Conservation (phyloP, 169 alveolate genomes). For the Ichthyophthirius multifiliis region DNA sequence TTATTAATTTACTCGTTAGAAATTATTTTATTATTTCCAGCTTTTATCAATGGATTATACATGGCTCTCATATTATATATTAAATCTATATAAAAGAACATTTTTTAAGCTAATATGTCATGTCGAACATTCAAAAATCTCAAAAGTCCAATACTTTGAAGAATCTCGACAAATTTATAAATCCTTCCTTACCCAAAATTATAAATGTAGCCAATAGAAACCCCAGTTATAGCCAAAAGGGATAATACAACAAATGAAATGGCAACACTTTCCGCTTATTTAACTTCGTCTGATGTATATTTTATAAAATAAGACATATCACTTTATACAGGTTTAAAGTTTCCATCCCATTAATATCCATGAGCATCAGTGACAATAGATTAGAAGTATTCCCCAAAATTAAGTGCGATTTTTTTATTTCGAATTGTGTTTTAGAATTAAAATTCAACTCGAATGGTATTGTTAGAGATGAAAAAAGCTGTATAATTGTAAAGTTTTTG, state of each 20-base stretch:
- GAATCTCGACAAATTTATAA: background rate
- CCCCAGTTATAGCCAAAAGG: background rate
- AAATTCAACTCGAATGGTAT: background rate
- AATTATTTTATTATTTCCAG: background rate
- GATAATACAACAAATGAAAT: background rate
- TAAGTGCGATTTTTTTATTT: background rate
- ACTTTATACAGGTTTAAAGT: background rate
- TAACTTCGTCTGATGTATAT: background rate
- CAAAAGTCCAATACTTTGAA: background rate
- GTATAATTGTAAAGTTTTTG: background rate
- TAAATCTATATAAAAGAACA: background rate
- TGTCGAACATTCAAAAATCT: background rate
- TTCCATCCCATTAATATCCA: background rate
- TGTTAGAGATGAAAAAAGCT: background rate
- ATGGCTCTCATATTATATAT: background rate
- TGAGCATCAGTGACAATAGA: background rate
- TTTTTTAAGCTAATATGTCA: background rate
- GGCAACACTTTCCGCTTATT: background rate
- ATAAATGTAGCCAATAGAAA: background rate
- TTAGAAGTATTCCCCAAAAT: background rate
- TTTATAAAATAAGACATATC: background rate
- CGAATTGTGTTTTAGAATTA: background rate
- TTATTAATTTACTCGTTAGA: background rate
- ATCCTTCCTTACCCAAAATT: background rate
- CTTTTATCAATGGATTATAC: background rate